Conservation (phyloP, 2,329 filamentous ascomycete genomes). For the Colletotrichum noveboracense region DNA sequence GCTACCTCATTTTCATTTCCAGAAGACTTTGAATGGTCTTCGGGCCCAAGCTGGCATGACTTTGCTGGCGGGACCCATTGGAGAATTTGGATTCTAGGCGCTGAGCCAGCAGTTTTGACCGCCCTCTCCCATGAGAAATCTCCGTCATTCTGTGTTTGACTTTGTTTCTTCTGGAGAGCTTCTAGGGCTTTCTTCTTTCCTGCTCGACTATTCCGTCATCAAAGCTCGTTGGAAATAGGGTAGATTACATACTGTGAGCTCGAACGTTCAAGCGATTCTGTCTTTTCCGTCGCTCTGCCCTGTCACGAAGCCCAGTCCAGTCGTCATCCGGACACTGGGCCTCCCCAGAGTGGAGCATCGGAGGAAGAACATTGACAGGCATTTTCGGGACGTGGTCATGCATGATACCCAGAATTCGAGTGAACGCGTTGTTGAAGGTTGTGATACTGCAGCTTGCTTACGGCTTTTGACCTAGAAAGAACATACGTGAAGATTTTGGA, state of each 20-base stretch:
- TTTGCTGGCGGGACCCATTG: background rate
- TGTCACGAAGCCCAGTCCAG: slow-evolving; percentile 36
- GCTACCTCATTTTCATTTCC: background rate
- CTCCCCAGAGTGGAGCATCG: background rate
- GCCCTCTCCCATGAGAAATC: background rate
- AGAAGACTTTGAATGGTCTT: background rate
- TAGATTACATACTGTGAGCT: slow-evolving; percentile 33
- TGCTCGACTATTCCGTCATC: background rate
- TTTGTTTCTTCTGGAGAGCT: background rate
- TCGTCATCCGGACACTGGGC: slow-evolving; percentile 29
- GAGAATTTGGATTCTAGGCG: background rate
- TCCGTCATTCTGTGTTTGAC: background rate
- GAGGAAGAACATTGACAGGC: background rate
- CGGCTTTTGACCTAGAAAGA: background rate
- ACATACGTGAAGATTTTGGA: background rate
- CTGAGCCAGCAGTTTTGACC: background rate
- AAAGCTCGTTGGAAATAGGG: background rate
- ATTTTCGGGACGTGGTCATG: background rate
- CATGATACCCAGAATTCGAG: background rate
- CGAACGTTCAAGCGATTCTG: slow-evolving; percentile 41
- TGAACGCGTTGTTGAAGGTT: background rate
- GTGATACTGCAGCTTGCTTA: background rate
- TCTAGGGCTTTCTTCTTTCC: slow-evolving; percentile 12
- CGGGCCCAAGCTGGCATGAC: background rate
- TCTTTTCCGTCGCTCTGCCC: slow-evolving; percentile 33